A percentile compares a stretch with the other conserved stretches of the same genome.
Conservation (phyloP, 768 basidiomycete genomes). For the Chalciporus pseudorubinellus region DNA sequence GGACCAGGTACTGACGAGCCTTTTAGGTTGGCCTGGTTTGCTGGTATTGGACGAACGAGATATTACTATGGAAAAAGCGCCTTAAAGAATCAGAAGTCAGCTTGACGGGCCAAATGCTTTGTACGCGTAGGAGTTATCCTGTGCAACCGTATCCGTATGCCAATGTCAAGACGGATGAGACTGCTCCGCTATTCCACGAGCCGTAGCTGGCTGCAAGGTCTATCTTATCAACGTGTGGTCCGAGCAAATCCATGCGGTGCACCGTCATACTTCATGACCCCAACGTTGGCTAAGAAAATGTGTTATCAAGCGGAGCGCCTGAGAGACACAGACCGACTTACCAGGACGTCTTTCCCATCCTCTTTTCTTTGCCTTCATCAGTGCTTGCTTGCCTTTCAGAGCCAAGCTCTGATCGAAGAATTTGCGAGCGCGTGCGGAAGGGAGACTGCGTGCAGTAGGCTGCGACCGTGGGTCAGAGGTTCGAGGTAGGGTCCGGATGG, state of each 20-base stretch:
- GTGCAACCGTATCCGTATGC: background rate
- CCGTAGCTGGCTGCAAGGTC: too few relatives aligned
- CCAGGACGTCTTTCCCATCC: constrained; percentile 63
- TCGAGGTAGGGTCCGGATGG: constrained; percentile 47
- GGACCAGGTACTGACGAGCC: constrained; percentile 1
- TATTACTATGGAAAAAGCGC: constrained; percentile 37
- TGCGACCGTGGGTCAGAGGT: constrained; percentile 27
- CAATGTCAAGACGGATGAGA: background rate
- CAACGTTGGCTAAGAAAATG: constrained; percentile 46
- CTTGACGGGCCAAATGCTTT: constrained; percentile 4
- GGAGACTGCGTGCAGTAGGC: constrained; percentile 42
- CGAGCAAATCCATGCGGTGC: constrained; percentile 50
- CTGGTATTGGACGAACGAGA: constrained; percentile 46
- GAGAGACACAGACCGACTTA: constrained; percentile 27
- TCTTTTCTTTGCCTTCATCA: constrained; percentile 35
- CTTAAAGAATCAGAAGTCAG: constrained; percentile 13
- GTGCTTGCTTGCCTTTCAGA: constrained; percentile 37
- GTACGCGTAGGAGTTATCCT: background rate
- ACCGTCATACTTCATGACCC: constrained; percentile 51
- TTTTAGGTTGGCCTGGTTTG: constrained; percentile 53
- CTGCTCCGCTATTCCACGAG: too few relatives aligned
- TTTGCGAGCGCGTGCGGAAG: constrained; percentile 46
- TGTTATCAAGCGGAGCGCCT: background rate
- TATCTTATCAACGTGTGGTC: constrained; percentile 4
- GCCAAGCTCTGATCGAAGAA: constrained; percentile 55